Percentiles rank a stretch among this genome's conserved stretches.
Evolutionary conservation across 768 basidiomycete genomes (phyloP).

Genomic region (Amanita exitialis): DNA sequence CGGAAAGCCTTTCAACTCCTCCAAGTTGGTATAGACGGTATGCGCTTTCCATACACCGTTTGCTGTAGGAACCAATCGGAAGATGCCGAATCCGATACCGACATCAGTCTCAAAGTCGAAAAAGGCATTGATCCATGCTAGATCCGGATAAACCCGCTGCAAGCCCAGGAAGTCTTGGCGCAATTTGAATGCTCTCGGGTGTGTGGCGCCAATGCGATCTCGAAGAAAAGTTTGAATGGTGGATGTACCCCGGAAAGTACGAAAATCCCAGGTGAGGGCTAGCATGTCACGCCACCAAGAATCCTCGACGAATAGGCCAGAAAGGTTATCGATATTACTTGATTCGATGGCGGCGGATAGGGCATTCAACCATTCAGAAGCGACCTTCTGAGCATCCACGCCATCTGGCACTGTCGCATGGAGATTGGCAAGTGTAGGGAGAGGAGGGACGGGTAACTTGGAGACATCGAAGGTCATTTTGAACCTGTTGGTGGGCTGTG

Average conservation of each 20-base stretch:
- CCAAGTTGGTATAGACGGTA: slow-evolving; percentile 39
- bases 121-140: slow-evolving; percentile 36
- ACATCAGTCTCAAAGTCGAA: slow-evolving; percentile 36
- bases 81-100: slow-evolving; percentile 32
- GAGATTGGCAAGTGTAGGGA: slow-evolving; percentile 20
- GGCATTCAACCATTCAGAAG: slow-evolving; percentile 19
- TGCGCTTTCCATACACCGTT: slow-evolving; percentile 39
- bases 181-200: slow-evolving; percentile 20
- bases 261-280: slow-evolving; percentile 40
- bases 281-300: slow-evolving; percentile 42
- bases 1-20: slow-evolving; percentile 32
- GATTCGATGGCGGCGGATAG: slow-evolving; percentile 11
- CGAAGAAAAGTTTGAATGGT: slow-evolving; percentile 29
- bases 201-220: slow-evolving; percentile 23
- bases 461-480: not conserved
- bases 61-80: slow-evolving; percentile 32
- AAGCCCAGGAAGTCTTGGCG: slow-evolving; percentile 19
- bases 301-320: slow-evolving; percentile 15
- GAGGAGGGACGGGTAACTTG: slow-evolving; percentile 11
- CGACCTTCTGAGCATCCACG: slow-evolving; percentile 17
- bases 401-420: slow-evolving; percentile 13
- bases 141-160: slow-evolving; percentile 24
- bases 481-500: not conserved
- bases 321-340: slow-evolving; percentile 10
- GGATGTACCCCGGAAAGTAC: slow-evolving; percentile 35